phyloP scores from a whole-genome alignment of 345 rosid genomes.

The Bruguiera sexangula region DNA sequence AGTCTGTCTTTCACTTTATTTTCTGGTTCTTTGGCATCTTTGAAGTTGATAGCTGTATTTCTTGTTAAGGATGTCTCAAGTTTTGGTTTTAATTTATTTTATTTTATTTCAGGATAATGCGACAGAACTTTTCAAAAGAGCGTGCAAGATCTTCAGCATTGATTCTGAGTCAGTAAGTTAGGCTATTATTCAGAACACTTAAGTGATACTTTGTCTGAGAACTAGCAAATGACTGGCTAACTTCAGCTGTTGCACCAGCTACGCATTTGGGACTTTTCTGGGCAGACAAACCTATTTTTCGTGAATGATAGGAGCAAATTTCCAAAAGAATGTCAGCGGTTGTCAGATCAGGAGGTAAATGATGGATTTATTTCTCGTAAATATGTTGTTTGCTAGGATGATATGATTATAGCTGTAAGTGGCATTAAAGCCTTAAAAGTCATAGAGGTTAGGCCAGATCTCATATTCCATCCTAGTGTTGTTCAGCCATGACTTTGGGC shows the following conservation, averaged over 20 bases:
- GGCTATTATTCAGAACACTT: slow-evolving; percentile 8
- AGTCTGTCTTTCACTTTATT: slow-evolving; percentile 3
- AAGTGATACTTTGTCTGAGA: slow-evolving; percentile 5
- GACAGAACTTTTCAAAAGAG: slow-evolving; percentile 84
- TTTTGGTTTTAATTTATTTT: slow-evolving; percentile 3
- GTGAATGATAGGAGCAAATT: slow-evolving; percentile 49
- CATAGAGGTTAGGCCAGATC: neutral
- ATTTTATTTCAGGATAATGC: slow-evolving; percentile 64
- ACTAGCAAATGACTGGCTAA: slow-evolving; percentile 22
- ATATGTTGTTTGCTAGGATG: slow-evolving; percentile 1
- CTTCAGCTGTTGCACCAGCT: slow-evolving; percentile 47
- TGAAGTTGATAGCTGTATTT: neutral
- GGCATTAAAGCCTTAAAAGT: neutral
- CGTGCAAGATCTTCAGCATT: slow-evolving; percentile 83
- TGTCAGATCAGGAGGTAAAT: slow-evolving; percentile 79
- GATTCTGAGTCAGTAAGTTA: slow-evolving; percentile 75
- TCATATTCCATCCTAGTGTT: neutral
- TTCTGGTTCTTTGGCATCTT: slow-evolving; percentile 8
- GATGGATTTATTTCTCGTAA: neutral
- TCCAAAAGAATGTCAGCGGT: slow-evolving; percentile 54
- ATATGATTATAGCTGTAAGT: neutral
- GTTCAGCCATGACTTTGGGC: too few species aligned
- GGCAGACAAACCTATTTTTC: slow-evolving; percentile 62
- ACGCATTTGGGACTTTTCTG: slow-evolving; percentile 92
- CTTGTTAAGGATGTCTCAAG: slow-evolving; percentile 6